Base-by-base conservation (phyloP, 257 asterid species). In the Capsicum rhomboideum region DNA sequence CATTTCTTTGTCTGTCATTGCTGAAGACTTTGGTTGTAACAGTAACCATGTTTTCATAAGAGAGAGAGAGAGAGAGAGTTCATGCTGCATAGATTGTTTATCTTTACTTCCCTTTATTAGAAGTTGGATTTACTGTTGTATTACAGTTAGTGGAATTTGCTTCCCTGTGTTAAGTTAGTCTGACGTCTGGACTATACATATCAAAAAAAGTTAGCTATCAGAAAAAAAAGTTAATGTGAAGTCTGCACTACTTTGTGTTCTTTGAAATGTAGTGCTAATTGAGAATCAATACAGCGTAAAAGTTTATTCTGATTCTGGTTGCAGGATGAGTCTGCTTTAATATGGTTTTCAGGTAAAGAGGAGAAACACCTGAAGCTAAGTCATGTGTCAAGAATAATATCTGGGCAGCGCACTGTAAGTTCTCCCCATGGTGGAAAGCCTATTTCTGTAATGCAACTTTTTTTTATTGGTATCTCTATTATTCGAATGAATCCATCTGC, bases 381-480 rank as follows among this genome's bases (percentile, higher is more conserved):
- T 91, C 93, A 94, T 82, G 98, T 96, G 79, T 91, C 97, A 83
- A 91, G 98, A 92, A 96, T 96, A 86, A 91, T 96, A 79, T 94
- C 99, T 85, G 99, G 99, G 69, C 99, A 96, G 93, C 95, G 99
- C 53, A 96, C 99, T 50, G 99, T 96, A 92, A 91, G 97, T 92
- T 69, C 88, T 86, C 75, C 26, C 64, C 82, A 55, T 67, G 78
- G 85, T 3, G 31, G 69, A 59, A 67, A 28, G 26, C 63, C 63
- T 77, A 52, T 26, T 26, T 31, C 74, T 75, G 26, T 42, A 23
- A 2, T n/a, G 75, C 31, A 50, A 16, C 74, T 55, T 46, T 61
- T 54, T 50, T 52, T 34, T 20, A 13, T 78, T 18, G 83, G 49
- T 50, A 10, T 53, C 18, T 58, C 53, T 8, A 14, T 40, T 4